A percentile compares a stretch with the other conserved stretches of the same genome.
phyloP scores from a whole-genome alignment of 805 yeast genomes.

The Komagataella pseudopastoris region DNA sequence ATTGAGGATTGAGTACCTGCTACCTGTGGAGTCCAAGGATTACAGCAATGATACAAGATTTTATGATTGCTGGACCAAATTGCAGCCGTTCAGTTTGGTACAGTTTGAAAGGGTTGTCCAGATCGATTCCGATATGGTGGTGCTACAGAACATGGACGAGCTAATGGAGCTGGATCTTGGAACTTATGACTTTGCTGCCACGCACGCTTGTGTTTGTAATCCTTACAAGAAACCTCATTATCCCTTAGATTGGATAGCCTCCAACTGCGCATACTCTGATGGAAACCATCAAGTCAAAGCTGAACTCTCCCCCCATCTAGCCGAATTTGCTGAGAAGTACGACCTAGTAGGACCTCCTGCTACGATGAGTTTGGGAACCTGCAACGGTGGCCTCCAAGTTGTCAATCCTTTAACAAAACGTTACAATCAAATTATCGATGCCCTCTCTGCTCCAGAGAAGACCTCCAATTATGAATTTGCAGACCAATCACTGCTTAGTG shows the following conservation, averaged over 20 bases:
- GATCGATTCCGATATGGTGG: slow-evolving; percentile 49
- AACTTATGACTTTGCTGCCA: slow-evolving; percentile 31
- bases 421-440: slow-evolving; percentile 26
- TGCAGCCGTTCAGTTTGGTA: slow-evolving; percentile 36
- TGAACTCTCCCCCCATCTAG: neutral
- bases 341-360: neutral
- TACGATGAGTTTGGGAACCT: slow-evolving; percentile 26
- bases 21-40: slow-evolving; percentile 29
- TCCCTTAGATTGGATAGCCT: slow-evolving; percentile 36
- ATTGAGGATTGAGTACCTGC: slow-evolving; percentile 24
- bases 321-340: neutral
- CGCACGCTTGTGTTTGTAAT: slow-evolving; percentile 51
- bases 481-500: slow-evolving; percentile 43
- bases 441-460: slow-evolving; percentile 22
- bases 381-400: slow-evolving; percentile 48
- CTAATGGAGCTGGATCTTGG: slow-evolving; percentile 32
- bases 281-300: slow-evolving; percentile 13
- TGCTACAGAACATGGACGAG: slow-evolving; percentile 44
- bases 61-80: slow-evolving; percentile 48
- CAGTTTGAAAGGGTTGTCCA: slow-evolving; percentile 42
- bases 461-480: slow-evolving; percentile 37
- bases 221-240: slow-evolving; percentile 38
- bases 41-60: slow-evolving; percentile 38
- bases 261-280: slow-evolving; percentile 36
- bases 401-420: slow-evolving; percentile 26